phyloP scores from a whole-genome alignment of 345 rosid species.

The Populus tremula region DNA sequence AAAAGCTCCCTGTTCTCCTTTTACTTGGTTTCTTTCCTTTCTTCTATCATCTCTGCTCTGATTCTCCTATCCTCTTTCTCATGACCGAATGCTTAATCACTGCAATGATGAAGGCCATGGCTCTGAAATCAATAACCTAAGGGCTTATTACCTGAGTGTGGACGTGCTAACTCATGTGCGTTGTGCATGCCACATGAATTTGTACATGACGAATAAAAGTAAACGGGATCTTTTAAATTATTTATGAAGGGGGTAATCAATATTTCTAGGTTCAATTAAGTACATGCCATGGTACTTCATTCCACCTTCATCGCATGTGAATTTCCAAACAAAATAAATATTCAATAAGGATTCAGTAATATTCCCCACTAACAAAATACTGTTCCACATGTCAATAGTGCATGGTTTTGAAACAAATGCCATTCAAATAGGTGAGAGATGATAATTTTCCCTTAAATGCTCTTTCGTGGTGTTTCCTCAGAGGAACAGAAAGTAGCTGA shows the following conservation, averaged over 20 bases:
- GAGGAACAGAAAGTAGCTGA: no score
- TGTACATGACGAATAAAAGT: not conserved
- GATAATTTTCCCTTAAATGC: not conserved
- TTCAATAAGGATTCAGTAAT: not conserved
- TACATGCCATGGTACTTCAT: not conserved
- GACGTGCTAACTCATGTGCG: not conserved
- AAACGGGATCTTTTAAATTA: not conserved
- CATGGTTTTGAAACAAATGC: not conserved
- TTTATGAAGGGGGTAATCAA: not conserved
- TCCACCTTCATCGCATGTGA: not conserved
- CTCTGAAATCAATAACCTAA: not conserved
- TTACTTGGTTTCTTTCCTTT: not conserved
- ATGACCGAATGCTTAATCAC: not conserved
- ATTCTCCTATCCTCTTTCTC: not conserved
- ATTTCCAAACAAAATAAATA: not conserved
- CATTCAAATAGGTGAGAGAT: not conserved
- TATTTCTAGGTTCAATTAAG: not conserved
- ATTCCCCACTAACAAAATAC: not conserved
- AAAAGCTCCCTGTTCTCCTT: not conserved
- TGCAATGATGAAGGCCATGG: not conserved
- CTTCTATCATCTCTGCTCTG: not conserved
- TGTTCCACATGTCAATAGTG: not conserved
- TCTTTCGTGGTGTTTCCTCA: no score
- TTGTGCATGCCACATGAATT: not conserved
- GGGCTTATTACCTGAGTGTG: not conserved